phyloP scores from a whole-genome alignment of 257 asterid species.

The Nicotiana benthamiana region DNA sequence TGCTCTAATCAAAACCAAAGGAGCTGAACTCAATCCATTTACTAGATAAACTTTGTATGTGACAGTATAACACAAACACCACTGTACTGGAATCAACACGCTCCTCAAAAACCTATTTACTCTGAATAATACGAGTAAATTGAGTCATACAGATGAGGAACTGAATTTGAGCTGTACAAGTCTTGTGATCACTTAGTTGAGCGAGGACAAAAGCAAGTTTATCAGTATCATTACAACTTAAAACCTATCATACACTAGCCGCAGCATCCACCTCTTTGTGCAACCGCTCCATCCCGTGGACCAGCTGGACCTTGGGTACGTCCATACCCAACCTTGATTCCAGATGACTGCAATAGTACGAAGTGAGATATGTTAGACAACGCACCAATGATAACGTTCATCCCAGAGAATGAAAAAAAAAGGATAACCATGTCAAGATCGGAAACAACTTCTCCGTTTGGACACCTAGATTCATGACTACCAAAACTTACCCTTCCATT shows the following conservation, averaged over 20 bases:
- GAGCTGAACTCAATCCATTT: background rate
- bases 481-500: background rate
- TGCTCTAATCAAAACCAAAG: background rate
- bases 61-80: background rate
- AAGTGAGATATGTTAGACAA: background rate
- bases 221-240: background rate
- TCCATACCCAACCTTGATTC: constrained; percentile 70
- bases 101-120: constrained; percentile 5
- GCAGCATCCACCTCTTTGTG: constrained; percentile 67
- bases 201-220: background rate
- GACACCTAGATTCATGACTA: background rate
- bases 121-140: background rate
- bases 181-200: background rate
- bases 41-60: background rate
- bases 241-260: constrained; percentile 17
- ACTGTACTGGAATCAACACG: background rate
- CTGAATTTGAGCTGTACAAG: constrained; percentile 26
- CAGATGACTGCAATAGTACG: constrained; percentile 48
- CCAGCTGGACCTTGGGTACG: constrained; percentile 51
- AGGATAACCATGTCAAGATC: background rate
- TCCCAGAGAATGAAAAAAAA: background rate
- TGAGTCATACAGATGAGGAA: background rate
- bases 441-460: background rate
- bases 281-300: constrained; percentile 53
- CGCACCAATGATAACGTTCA: background rate